Conservation (phyloP, 2,329 filamentous ascomycete genomes). For the Coleophoma crateriformis region DNA sequence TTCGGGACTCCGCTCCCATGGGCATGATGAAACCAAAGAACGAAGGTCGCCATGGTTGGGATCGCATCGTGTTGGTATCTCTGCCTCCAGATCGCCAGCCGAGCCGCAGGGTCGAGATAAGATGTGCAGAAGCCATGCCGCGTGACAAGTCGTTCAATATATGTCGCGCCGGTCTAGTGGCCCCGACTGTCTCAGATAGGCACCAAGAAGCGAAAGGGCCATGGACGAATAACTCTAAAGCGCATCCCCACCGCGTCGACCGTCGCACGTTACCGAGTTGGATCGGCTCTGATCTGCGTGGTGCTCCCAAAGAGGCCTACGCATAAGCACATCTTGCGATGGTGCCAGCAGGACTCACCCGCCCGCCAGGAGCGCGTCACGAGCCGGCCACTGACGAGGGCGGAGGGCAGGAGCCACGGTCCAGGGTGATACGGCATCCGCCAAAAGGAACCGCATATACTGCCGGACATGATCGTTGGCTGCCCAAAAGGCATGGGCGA, state of each 20-base stretch:
- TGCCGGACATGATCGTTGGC: too few relatives aligned
- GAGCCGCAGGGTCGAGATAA: too few relatives aligned
- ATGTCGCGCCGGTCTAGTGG: not conserved
- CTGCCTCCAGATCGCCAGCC: too few relatives aligned
- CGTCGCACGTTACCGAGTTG: conserved; percentile 6
- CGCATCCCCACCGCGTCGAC: conserved; percentile 4
- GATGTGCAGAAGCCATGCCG: too few relatives aligned
- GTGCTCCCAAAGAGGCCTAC: conserved; percentile 3
- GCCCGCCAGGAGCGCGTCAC: not conserved
- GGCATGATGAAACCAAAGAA: not conserved
- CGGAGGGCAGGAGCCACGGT: too few relatives aligned
- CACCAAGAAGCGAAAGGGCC: conserved; percentile 9
- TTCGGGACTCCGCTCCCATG: not conserved
- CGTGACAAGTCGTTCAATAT: not conserved
- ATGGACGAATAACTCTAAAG: conserved; percentile 7
- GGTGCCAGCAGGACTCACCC: not conserved
- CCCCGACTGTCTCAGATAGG: conserved; percentile 10
- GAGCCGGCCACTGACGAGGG: not conserved
- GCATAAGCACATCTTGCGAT: not conserved
- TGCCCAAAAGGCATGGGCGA: too few relatives aligned
- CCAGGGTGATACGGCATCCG: too few relatives aligned
- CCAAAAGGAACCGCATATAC: too few relatives aligned
- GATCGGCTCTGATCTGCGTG: conserved; percentile 6
- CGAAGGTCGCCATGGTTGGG: not conserved
- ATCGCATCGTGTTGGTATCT: not conserved